phyloP scores from a whole-genome alignment of 371 early-diverging fungal species.

The Capniomyces stellatus region DNA sequence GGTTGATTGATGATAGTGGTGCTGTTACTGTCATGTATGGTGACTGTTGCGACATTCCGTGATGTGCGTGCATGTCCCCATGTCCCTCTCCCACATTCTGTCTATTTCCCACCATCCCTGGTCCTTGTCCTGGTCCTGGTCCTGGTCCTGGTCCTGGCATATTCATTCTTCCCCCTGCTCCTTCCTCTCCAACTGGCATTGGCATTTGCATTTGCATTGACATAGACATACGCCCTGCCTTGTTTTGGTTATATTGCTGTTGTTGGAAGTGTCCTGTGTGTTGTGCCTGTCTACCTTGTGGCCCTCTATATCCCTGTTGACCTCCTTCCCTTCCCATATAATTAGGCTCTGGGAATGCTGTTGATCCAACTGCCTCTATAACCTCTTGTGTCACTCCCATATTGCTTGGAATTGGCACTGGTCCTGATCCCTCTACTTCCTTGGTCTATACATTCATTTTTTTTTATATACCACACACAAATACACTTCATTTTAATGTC shows the following conservation, averaged over 20 bases:
- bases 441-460: neutral
- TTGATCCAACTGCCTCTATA: neutral
- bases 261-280: neutral
- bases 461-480: neutral
- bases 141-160: neutral
- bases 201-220: neutral
- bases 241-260: neutral
- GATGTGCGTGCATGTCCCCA: neutral
- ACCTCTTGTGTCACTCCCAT: neutral
- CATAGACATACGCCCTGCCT: neutral
- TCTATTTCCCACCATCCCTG: neutral
- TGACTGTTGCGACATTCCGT: neutral
- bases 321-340: neutral
- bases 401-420: conserved; percentile 1
- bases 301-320: neutral
- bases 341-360: neutral
- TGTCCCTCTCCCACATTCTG: neutral
- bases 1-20: neutral
- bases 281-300: neutral
- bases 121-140: neutral
- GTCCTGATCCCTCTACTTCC: neutral
- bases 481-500: neutral
- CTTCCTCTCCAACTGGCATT: neutral
- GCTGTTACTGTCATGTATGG: conserved; percentile 4
- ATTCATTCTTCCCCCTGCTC: neutral